phyloP scores from a whole-genome alignment of 1,284 basidiomycete genomes.

The Trichosporon sp. region DNA sequence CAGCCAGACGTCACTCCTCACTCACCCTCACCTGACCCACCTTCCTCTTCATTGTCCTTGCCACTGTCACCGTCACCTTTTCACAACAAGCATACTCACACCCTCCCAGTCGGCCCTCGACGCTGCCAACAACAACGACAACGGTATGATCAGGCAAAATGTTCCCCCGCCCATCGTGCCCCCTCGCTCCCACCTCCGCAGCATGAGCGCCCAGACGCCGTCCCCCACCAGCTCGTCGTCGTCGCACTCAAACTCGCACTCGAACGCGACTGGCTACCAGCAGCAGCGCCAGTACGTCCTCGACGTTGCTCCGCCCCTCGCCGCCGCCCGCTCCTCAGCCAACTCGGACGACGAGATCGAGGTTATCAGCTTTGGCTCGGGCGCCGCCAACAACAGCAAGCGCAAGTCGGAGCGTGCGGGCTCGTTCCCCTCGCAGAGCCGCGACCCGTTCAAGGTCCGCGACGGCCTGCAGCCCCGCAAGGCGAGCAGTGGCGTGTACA shows the following conservation, averaged over 20 bases:
- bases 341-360: not conserved
- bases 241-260: not conserved
- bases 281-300: constrained; percentile 10
- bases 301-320: constrained; percentile 10
- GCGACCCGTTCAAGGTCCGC: constrained; percentile 20
- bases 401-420: not conserved
- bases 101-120: not conserved
- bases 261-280: not conserved
- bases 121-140: too few species aligned
- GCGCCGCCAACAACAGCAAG: not conserved
- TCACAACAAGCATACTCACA: not conserved
- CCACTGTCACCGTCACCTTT: not conserved
- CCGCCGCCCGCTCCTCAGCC: not conserved
- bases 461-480: constrained; percentile 13
- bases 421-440: not conserved
- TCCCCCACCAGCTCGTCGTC: not conserved
- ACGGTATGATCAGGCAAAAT: not conserved
- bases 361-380: not conserved
- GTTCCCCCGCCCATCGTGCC: constrained; percentile 11
- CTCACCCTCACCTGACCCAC: too few species aligned
- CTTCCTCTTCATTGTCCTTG: not conserved
- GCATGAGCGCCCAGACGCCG: not conserved
- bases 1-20: not conserved
- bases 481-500: constrained; percentile 19
- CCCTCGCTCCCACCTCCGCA: constrained; percentile 15